Base-by-base conservation (phyloP, 345 rosid genomes). In the Isatis tinctoria region DNA sequence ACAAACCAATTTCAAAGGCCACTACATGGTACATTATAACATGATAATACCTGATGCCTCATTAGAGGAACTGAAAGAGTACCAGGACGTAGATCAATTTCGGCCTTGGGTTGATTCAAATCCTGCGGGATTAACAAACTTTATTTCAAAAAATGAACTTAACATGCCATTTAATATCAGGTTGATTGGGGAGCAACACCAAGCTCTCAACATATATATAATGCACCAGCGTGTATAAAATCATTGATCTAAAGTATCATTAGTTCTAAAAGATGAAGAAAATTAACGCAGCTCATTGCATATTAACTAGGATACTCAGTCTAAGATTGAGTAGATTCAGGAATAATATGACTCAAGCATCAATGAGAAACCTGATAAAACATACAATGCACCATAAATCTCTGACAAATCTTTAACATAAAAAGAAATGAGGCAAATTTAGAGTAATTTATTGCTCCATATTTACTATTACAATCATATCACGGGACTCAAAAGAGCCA, bases 1-100 rank as follows among this genome's bases (percentile, higher is more conserved):
- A 78, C 18, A 28, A 74, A 71, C 47, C 28, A 17, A 49, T 16
- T 64, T 14, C 48, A 77, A 68, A n/a, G 63, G 27, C 65, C 69
- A 51, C 20, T 33, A 73, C 68, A 77, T 26, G 60, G 74, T 48
- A 72, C 39, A 40, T 4, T 35, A 17, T 49, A 77, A 40, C 57
- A 65, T 32, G 32, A 41, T 85, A 96, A 60, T 71, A 95, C 99
- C 97, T 95, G 99, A 80, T 95, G 99, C 78, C 93, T 86, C 85
- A 95, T 66, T 52, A 95, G 99, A 74, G 93, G 85, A 70, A 92
- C 91, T 64, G 91, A 62, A 79, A 95, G 67, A 83, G 78, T 73
- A 84, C 97, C 97, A 30, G 88, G 87, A 3, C 82, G 90, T 8
- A 85, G 89, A 74, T 37, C 80, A 52, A 79, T 85, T 85, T 95